Conservation (phyloP, 83 land plant genomes). For the Larix sibirica region DNA sequence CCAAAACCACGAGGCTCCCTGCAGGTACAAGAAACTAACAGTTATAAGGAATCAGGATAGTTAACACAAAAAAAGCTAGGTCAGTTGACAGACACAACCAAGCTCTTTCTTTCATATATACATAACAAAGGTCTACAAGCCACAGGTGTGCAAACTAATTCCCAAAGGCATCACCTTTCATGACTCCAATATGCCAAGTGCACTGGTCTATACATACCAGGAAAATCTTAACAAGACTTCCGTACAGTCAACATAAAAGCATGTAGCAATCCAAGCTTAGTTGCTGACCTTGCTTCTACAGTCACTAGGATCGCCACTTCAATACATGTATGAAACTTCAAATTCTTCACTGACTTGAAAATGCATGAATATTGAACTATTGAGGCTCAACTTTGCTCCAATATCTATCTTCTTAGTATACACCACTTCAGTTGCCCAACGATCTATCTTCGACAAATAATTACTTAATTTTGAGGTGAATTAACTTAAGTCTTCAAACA, state of each 20-base stretch:
- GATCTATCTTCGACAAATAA: constrained; percentile 38
- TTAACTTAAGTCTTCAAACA: constrained; percentile 32
- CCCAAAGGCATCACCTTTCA: constrained; percentile 5
- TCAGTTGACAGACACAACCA: background rate
- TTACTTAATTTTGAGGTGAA: constrained; percentile 17
- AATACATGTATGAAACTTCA: constrained; percentile 30
- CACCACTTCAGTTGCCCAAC: constrained; percentile 37
- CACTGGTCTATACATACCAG: constrained; percentile 16
- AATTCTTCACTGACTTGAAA: constrained; percentile 24
- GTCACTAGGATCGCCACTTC: constrained; percentile 31
- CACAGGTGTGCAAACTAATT: constrained; percentile 4
- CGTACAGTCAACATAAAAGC: constrained; percentile 11
- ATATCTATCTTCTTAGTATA: constrained; percentile 31
- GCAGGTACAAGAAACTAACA: constrained; percentile 12
- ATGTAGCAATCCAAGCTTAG: constrained; percentile 21
- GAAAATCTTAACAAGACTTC: constrained; percentile 20
- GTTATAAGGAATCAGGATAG: background rate
- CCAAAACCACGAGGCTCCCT: constrained; percentile 95
- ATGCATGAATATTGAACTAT: constrained; percentile 15
- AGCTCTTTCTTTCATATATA: background rate
- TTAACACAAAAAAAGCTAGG: background rate
- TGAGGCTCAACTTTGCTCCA: constrained; percentile 35
- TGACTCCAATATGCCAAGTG: constrained; percentile 7
- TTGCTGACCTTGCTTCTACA: constrained; percentile 17
- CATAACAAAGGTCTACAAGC: constrained; percentile 6